phyloP scores from a whole-genome alignment of 805 yeast genomes.

The Metschnikowia peoriensis region DNA sequence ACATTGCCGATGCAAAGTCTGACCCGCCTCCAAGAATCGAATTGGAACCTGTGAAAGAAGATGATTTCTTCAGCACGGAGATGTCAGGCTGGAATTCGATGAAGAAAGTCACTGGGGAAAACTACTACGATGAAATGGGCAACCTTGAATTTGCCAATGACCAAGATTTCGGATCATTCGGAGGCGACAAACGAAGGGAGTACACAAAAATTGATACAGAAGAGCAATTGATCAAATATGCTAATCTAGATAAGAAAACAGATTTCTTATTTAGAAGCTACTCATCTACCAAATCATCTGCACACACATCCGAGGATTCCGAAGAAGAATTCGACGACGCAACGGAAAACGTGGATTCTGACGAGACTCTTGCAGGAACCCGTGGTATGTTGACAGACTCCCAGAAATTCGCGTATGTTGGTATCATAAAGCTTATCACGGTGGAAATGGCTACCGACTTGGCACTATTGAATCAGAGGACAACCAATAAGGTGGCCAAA shows the following conservation, averaged over 20 bases:
- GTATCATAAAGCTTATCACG: conserved; percentile 70
- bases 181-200: conserved; percentile 54
- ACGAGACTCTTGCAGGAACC: conserved; percentile 74
- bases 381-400: conserved; percentile 75
- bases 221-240: conserved; percentile 75
- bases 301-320: conserved; percentile 27
- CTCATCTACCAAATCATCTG: conserved; percentile 10
- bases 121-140: conserved; percentile 80
- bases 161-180: conserved; percentile 24
- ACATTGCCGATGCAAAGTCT: not conserved
- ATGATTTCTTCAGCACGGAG: conserved; percentile 38
- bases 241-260: conserved; percentile 48
- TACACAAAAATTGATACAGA: conserved; percentile 89
- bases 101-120: conserved; percentile 75
- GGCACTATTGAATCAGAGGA: conserved; percentile 53
- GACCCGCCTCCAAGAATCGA: not conserved
- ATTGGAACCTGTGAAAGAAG: conserved; percentile 13
- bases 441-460: conserved; percentile 82
- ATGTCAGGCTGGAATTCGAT: conserved; percentile 77
- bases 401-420: conserved; percentile 90
- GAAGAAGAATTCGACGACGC: conserved; percentile 32
- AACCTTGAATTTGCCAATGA: conserved; percentile 47
- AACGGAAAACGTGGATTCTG: conserved; percentile 47
- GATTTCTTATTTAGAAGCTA: conserved; percentile 46
- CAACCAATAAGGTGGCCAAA: conserved; percentile 54